Conservation (phyloP, 1,284 basidiomycete genomes). For the Tilletia setariae region DNA sequence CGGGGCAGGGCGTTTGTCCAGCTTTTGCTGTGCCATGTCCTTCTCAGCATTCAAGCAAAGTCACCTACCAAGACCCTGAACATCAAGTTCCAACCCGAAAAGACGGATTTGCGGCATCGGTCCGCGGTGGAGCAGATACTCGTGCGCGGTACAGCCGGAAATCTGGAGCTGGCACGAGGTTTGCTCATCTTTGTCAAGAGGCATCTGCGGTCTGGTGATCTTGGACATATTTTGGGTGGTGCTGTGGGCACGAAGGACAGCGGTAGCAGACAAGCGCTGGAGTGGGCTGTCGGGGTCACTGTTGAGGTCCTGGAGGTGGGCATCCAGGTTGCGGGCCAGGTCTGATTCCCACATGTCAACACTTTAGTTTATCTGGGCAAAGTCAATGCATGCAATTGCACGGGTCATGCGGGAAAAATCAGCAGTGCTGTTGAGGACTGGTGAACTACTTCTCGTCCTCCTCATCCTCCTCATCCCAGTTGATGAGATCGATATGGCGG, state of each 20-base stretch:
- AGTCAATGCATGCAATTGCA: too few species aligned
- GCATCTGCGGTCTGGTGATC: constrained; percentile 18
- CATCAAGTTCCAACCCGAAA: constrained; percentile 18
- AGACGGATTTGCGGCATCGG: constrained; percentile 3
- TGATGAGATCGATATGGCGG: neutral
- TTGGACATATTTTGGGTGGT: constrained; percentile 20
- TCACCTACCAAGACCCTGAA: constrained; percentile 29
- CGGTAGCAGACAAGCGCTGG: constrained; percentile 14
- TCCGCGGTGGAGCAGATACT: constrained; percentile 24
- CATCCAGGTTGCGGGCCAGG: constrained; percentile 13
- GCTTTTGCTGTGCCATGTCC: constrained; percentile 33
- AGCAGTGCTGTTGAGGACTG: too few species aligned
- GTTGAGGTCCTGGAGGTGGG: constrained; percentile 25
- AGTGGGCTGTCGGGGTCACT: constrained; percentile 20
- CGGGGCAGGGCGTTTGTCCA: constrained; percentile 34
- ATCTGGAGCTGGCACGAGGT: constrained; percentile 34
- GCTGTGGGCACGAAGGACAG: constrained; percentile 6
- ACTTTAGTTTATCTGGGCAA: too few species aligned
- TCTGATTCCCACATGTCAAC: neutral
- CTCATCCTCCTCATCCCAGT: constrained; percentile 13
- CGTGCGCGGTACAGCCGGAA: constrained; percentile 34
- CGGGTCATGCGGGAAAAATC: too few species aligned
- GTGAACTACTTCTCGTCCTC: neutral
- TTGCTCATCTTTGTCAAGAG: constrained; percentile 39
- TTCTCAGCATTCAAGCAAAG: constrained; percentile 34